phyloP scores from a whole-genome alignment of 305 asterid genomes.

The Solanum hybrid region DNA sequence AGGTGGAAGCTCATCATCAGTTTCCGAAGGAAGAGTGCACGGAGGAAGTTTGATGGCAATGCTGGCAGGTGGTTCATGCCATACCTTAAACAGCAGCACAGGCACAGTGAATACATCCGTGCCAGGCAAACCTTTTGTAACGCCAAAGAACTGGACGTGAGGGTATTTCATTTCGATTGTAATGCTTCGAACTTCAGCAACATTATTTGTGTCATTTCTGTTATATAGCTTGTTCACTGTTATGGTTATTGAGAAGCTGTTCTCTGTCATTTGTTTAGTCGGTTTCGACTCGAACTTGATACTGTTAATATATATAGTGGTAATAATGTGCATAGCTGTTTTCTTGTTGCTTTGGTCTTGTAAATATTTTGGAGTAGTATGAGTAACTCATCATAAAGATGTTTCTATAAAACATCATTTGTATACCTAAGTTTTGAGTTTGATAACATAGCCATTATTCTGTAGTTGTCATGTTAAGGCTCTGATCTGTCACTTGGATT shows the following conservation, averaged over 20 bases:
- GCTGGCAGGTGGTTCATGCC: background rate
- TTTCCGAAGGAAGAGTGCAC: constrained; percentile 19
- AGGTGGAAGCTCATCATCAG: constrained; percentile 13
- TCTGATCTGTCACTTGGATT: background rate
- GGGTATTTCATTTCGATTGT: background rate
- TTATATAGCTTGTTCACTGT: background rate
- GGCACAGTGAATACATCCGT: background rate
- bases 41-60: constrained; percentile 12
- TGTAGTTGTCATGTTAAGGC: background rate
- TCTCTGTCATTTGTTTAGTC: background rate
- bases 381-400: background rate
- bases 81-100: background rate
- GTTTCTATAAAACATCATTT: background rate
- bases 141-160: background rate
- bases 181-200: background rate
- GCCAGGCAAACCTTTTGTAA: background rate
- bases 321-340: background rate
- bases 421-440: background rate
- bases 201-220: background rate
- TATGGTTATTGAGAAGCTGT: background rate
- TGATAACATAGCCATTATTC: background rate
- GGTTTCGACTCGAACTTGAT: background rate
- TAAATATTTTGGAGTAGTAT: background rate
- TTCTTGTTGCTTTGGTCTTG: background rate
- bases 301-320: background rate